Base-by-base conservation (phyloP, 2,329 filamentous ascomycete species). In the Fusarium pseudoanthophilum region DNA sequence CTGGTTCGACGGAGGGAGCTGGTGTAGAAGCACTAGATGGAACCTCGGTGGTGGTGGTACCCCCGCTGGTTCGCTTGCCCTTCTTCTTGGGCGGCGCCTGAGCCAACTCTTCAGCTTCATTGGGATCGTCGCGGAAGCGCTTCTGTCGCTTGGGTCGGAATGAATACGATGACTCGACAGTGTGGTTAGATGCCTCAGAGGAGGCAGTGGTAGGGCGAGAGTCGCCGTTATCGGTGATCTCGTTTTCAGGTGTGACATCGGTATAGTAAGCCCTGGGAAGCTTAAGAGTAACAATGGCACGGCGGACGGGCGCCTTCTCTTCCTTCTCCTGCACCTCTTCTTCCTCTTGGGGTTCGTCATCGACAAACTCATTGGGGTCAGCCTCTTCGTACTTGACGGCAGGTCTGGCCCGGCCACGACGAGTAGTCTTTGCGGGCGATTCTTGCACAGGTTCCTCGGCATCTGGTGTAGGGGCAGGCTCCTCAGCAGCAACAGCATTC, bases 71-170 rank as follows among this genome's bases (percentile, higher is more conserved):
- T 55, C 79, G 79, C 73, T 81, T 82, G 62, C 77, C 78, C 58
- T 79, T 76, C 73, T 85, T 84, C 78, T 82, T 83, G 2, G 81
- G 77, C 26, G 83, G 84, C 32, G 79, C 80, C 39, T 83, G 82
- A 9, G 79, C 69, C 18, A 75, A 75, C 37, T 79, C 80, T 21
- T 84, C 83, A 20, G 80, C 81, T 3, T 82, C 85, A 49, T 85
- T 84, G 14, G 85, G 83, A 48, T 87, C 84, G 9, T 87, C 84
- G 3, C 84, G 83, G 81, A 87, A 89, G 56, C 86, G 85, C 74
- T 87, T 87, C 74, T 87, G 86, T 14, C 87, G 84, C 78, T 89
- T 89, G 34, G 87, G 86, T 8, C 88, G 84, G 69, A 89, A 85
- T 2, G 87, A 87, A 74, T 87, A 87, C 10, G 82, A 84, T 1